Conservation (phyloP, 805 yeast genomes). For the Pichia phayaonensis region DNA sequence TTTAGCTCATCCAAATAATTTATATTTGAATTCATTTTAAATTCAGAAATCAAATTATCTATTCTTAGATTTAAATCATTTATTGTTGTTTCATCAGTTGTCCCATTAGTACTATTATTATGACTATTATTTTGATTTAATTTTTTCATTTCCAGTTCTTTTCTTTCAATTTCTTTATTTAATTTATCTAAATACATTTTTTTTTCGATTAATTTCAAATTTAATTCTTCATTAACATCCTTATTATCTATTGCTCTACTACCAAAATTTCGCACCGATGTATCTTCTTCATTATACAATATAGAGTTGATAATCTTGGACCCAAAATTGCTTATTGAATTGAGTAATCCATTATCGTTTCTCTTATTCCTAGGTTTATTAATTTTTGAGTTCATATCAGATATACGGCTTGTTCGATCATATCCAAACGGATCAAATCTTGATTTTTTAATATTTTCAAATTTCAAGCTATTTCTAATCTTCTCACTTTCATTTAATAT, state of each 20-base stretch:
- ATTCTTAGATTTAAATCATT: background rate
- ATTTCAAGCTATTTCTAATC: slow-evolving; percentile 10
- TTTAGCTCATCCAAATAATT: background rate
- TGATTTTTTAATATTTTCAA: background rate
- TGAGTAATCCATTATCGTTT: slow-evolving; percentile 16
- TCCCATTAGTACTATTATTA: background rate
- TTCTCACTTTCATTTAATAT: slow-evolving; percentile 15
- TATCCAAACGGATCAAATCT: slow-evolving; percentile 1
- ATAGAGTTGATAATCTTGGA: slow-evolving; percentile 23
- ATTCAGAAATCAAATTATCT: background rate
- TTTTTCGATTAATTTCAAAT: slow-evolving; percentile 5
- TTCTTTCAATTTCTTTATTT: background rate
- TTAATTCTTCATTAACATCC: background rate
- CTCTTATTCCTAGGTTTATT: slow-evolving; percentile 1
- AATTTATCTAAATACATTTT: slow-evolving; percentile 8
- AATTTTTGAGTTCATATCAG: background rate
- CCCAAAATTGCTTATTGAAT: slow-evolving; percentile 24
- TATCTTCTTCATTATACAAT: slow-evolving; percentile 21
- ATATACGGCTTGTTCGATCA: background rate
- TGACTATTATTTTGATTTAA: background rate
- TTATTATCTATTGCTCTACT: background rate
- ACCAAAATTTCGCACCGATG: background rate
- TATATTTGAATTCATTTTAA: background rate
- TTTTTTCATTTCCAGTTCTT: background rate
- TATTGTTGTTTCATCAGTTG: background rate